Evolutionary conservation across 805 yeast species (phyloP).

Genomic region (Candida ipomoeae): DNA sequence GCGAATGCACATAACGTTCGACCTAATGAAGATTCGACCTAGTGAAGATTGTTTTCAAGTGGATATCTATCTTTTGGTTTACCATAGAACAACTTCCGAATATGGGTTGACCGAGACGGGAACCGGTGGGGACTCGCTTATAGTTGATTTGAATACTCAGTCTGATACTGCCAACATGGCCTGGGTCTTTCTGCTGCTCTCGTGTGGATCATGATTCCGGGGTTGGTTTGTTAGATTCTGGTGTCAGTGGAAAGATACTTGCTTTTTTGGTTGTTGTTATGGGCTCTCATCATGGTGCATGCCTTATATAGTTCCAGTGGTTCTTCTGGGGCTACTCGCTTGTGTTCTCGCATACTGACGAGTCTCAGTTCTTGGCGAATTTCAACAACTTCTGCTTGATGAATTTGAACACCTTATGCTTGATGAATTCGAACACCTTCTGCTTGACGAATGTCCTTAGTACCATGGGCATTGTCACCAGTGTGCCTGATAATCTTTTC

Average conservation of each 20-base stretch:
- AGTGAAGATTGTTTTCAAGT: neutral
- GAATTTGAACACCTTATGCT: no score
- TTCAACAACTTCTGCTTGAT: slow-evolving; percentile 75
- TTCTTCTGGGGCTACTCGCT: slow-evolving; percentile 81
- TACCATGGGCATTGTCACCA: slow-evolving; percentile 59
- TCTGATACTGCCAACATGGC: slow-evolving; percentile 76
- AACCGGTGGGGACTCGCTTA: slow-evolving; percentile 78
- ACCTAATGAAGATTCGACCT: neutral
- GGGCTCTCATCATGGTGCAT: slow-evolving; percentile 93
- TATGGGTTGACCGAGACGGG: slow-evolving; percentile 50
- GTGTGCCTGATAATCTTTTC: slow-evolving; percentile 85
- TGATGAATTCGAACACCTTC: slow-evolving; percentile 80
- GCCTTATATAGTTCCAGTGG: slow-evolving; percentile 90
- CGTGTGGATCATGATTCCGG: slow-evolving; percentile 96
- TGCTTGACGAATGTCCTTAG: slow-evolving; percentile 80
- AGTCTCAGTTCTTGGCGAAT: slow-evolving; percentile 74
- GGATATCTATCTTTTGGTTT: neutral
- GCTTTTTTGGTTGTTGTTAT: slow-evolving; percentile 87
- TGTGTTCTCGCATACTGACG: slow-evolving; percentile 66
- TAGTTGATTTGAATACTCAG: slow-evolving; percentile 64
- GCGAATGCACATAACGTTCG: neutral
- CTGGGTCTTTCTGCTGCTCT: slow-evolving; percentile 76
- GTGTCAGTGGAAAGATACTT: slow-evolving; percentile 89
- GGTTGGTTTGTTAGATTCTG: slow-evolving; percentile 93
- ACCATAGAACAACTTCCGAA: neutral